Evolutionary conservation across 2,329 filamentous ascomycete genomes (phyloP), one percentile per base, ranked within the genome.

Genomic region (Diplocarpon rosae): DNA sequence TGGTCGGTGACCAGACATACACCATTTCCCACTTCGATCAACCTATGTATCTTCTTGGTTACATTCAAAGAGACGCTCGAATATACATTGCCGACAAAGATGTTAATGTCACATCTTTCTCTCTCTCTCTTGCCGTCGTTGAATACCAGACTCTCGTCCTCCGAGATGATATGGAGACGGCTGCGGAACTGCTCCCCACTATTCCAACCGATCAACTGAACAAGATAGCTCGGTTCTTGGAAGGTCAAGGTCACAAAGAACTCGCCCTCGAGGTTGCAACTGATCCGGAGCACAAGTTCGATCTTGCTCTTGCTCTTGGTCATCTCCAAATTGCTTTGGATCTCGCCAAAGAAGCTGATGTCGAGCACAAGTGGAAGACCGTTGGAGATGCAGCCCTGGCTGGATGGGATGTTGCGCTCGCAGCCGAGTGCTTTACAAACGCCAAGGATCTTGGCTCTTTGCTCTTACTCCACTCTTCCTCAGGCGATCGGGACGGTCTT

Each of bases 301-400:
- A 98, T 49, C 76, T 98, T 16, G 83, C 92, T 0, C 72, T 98
- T 28, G 75, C 79, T 2, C 72, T 98, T 35, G 86, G 83, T 57
- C 83, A 92, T 52, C 76, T 96, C 12, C 76, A 89, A 33, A 85
- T 90, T 59, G 90, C 90, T 0, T 74, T 95, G 2, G 80, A 88
- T 48, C 78, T 96, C 40, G 90, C 92, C 6, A 76, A 80, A 33
- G 73, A 84, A 62, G 84, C 87, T 10, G 83, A 95, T 52, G 85
- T 80, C 1, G 92, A 96, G 63, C 90, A 96, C 68, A 95, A 95
- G 67, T 98, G 92, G 92, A 96, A 96, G 74, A 89, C 80, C 3
- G 86, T 98, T 4, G 92, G 92, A 48, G 92, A 98, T 57, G 85
- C 89, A 1, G 92, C 92, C 1, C 75, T 98, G 33, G 69, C 79